A percentile compares a stretch with the other conserved stretches of the same genome.
phyloP scores from a whole-genome alignment of 495 filamentous ascomycete species.

The Penicillium waksmanii region DNA sequence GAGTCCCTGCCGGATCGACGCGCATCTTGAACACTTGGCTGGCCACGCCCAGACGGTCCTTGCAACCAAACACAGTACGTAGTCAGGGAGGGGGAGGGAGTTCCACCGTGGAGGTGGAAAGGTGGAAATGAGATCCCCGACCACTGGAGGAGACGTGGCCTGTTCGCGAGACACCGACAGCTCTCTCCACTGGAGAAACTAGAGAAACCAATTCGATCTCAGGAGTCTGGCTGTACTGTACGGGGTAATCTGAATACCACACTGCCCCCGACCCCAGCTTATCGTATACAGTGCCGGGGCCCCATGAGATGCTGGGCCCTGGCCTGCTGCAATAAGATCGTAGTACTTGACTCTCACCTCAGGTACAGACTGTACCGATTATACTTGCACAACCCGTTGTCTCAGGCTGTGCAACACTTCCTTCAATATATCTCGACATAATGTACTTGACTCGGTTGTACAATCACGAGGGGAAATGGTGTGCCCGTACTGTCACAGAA shows the following conservation, averaged over 20 bases:
- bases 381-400: no score
- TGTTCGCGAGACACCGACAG: conserved; percentile 25
- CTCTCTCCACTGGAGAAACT: conserved; percentile 14
- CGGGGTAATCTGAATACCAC: neutral
- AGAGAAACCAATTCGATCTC: neutral
- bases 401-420: no score
- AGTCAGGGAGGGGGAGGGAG: neutral
- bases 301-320: no score
- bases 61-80: conserved; percentile 11
- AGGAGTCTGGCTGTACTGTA: neutral
- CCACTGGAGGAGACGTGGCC: conserved; percentile 32
- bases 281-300: no score
- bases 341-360: no score
- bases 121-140: conserved; percentile 14
- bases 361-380: no score
- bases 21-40: conserved; percentile 7
- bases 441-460: no score
- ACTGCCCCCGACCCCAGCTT: neutral
- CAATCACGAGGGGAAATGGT: neutral
- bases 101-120: conserved; percentile 6
- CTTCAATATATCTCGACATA: no score
- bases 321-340: no score
- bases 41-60: conserved; percentile 5
- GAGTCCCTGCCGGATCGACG: conserved; percentile 30
- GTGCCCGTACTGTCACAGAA: conserved; percentile 4